These are phyloP conservation scores for Glomus cerebriforme DNA, from an alignment of 192 early-diverging fungal genomes.

Conservation along the genomic window DNA sequence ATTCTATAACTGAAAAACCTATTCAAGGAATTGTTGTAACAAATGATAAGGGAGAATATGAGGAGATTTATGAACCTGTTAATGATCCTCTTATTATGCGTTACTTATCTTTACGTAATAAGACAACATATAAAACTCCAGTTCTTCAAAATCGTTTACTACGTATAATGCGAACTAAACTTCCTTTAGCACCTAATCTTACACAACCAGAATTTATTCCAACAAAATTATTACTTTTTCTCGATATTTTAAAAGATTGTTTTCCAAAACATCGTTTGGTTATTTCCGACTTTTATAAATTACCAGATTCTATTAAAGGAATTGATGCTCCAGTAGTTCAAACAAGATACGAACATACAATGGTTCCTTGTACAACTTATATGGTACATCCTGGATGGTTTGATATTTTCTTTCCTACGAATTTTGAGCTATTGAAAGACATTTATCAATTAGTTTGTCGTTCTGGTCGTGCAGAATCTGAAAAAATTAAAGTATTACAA, in stretches of 20 bases:
- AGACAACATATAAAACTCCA: conserved; percentile 66
- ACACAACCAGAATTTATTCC: conserved; percentile 88
- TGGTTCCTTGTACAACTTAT: conserved; percentile 95
- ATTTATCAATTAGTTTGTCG: conserved; percentile 76
- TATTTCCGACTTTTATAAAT: conserved; percentile 83
- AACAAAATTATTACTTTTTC: conserved; percentile 74
- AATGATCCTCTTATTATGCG: conserved; percentile 74
- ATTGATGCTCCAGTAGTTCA: conserved; percentile 92
- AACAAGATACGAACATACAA: conserved; percentile 83
- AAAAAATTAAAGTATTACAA: conserved; percentile 58
- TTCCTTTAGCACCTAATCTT: conserved; percentile 89
- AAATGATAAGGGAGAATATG: conserved; percentile 80
- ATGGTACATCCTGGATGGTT: conserved; percentile 98
- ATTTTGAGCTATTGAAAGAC: conserved; percentile 83
- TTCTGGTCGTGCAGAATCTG: conserved; percentile 39
- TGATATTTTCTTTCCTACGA: conserved; percentile 98
- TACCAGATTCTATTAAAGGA: conserved; percentile 84
- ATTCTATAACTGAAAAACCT: conserved; percentile 68
- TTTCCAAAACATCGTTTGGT: conserved; percentile 90
- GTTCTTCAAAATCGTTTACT: conserved; percentile 52
- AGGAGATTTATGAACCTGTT: conserved; percentile 82
- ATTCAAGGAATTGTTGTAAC: conserved; percentile 81
- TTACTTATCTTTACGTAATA: conserved; percentile 65
- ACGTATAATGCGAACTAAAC: conserved; percentile 53
- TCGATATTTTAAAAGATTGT: conserved; percentile 71